These are phyloP conservation scores for Talaromyces liani DNA, from an alignment of 495 filamentous ascomycete genomes.

Conservation along the genomic window DNA sequence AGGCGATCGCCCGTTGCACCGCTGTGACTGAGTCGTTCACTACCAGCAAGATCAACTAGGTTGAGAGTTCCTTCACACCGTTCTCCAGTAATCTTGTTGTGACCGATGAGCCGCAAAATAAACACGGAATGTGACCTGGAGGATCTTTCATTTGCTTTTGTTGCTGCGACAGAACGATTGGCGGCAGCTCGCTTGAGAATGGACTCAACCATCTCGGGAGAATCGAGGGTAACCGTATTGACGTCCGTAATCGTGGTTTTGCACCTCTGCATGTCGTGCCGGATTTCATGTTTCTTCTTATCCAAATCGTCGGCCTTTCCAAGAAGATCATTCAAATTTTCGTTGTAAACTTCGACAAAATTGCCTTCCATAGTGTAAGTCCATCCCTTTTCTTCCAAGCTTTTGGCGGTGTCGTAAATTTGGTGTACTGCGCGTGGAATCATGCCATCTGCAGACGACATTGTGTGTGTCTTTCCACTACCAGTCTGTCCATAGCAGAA, in stretches of 20 bases:
- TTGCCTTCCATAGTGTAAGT: conserved; percentile 87
- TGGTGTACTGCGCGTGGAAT: conserved; percentile 89
- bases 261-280: conserved; percentile 71
- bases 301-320: conserved; percentile 67
- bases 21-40: conserved; percentile 81
- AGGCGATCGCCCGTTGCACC: conserved; percentile 76
- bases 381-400: conserved; percentile 87
- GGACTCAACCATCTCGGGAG: conserved; percentile 64
- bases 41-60: conserved; percentile 90
- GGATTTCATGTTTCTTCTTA: conserved; percentile 87
- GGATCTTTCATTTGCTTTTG: conserved; percentile 90
- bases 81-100: conserved; percentile 74
- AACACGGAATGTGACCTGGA: conserved; percentile 95
- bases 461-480: conserved; percentile 93
- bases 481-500: conserved; percentile 99
- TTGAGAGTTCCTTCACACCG: conserved; percentile 90
- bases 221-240: conserved; percentile 70
- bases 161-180: conserved; percentile 89
- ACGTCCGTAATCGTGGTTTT: conserved; percentile 83
- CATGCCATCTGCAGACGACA: conserved; percentile 91
- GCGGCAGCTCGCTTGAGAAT: conserved; percentile 71
- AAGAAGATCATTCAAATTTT: conserved; percentile 89
- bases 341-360: conserved; percentile 99
- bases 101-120: conserved; percentile 80
- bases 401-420: conserved; percentile 80